A percentile compares a stretch with the other conserved stretches of the same genome.
Conservation (phyloP, 257 asterid species). For the Apocynum venetum region DNA sequence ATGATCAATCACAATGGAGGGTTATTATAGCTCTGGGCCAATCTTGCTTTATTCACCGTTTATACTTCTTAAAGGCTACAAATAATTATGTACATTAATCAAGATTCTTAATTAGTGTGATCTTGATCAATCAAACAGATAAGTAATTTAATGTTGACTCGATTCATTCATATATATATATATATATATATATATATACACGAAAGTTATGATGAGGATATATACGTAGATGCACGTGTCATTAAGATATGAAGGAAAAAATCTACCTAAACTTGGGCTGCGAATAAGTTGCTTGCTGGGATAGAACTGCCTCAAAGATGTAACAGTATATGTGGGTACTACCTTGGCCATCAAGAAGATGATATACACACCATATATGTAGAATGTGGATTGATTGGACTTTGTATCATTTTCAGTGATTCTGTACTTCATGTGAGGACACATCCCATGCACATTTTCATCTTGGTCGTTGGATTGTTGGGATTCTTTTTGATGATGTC, state of each 20-base stretch:
- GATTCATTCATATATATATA: too few relatives aligned
- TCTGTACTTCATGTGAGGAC: slow-evolving; percentile 17
- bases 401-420: slow-evolving; percentile 22
- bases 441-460: slow-evolving; percentile 8
- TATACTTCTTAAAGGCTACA: too few relatives aligned
- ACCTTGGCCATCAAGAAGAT: slow-evolving; percentile 1
- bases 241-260: neutral
- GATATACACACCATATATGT: neutral
- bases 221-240: slow-evolving; percentile 9
- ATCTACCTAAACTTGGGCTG: slow-evolving; percentile 19
- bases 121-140: too few relatives aligned
- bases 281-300: slow-evolving; percentile 20
- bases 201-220: neutral
- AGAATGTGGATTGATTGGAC: slow-evolving; percentile 14
- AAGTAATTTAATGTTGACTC: too few relatives aligned
- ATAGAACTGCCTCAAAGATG: slow-evolving; percentile 11
- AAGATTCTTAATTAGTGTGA: too few relatives aligned
- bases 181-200: too few relatives aligned
- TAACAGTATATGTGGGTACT: slow-evolving; percentile 1
- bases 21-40: too few relatives aligned
- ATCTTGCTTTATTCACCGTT: too few relatives aligned
- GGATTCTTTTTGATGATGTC: slow-evolving; percentile 1
- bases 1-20: too few relatives aligned
- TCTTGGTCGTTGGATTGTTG: slow-evolving; percentile 23
- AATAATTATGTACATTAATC: too few relatives aligned